Evolutionary conservation across 164 flowering plant genomes (phyloP).

Genomic region (Echeveria elegans): DNA sequence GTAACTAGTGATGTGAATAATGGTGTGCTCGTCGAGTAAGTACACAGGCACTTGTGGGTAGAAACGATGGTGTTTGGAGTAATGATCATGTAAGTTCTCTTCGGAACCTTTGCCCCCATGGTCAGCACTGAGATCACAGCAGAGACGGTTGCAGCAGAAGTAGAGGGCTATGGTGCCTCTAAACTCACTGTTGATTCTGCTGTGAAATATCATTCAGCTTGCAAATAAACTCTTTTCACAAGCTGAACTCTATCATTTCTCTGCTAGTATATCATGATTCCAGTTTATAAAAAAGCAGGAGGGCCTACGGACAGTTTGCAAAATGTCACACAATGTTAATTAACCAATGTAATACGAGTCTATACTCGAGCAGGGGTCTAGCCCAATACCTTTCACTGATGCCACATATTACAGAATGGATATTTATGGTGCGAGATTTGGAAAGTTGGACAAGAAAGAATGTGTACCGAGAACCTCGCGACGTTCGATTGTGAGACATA

Average conservation of each 20-base stretch:
- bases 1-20: too few species aligned
- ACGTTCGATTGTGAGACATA: conserved; percentile 93
- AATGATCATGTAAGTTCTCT: conserved; percentile 70
- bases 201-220: conserved; percentile 89
- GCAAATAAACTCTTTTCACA: conserved; percentile 97
- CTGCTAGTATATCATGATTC: conserved; percentile 94
- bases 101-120: conserved; percentile 90
- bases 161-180: conserved; percentile 98
- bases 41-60: conserved; percentile 88
- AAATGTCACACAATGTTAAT: conserved; percentile 88
- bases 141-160: conserved; percentile 97
- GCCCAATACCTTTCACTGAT: conserved; percentile 94
- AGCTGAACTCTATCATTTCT: conserved; percentile 93
- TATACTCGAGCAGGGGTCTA: conserved; percentile 92
- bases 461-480: conserved; percentile 92
- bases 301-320: conserved; percentile 92
- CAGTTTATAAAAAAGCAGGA: conserved; percentile 91
- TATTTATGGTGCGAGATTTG: conserved; percentile 83
- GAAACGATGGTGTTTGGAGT: conserved; percentile 98
- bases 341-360: conserved; percentile 94
- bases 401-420: conserved; percentile 96
- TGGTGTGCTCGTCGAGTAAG: too few species aligned
- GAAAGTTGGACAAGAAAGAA: conserved; percentile 73
- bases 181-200: conserved; percentile 98
- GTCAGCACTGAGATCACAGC: conserved; percentile 74